A percentile compares a stretch with the other conserved stretches of the same genome.
These are phyloP conservation scores for Coniophora puteana DNA, from an alignment of 1,284 basidiomycete genomes.

Conservation along the genomic window DNA sequence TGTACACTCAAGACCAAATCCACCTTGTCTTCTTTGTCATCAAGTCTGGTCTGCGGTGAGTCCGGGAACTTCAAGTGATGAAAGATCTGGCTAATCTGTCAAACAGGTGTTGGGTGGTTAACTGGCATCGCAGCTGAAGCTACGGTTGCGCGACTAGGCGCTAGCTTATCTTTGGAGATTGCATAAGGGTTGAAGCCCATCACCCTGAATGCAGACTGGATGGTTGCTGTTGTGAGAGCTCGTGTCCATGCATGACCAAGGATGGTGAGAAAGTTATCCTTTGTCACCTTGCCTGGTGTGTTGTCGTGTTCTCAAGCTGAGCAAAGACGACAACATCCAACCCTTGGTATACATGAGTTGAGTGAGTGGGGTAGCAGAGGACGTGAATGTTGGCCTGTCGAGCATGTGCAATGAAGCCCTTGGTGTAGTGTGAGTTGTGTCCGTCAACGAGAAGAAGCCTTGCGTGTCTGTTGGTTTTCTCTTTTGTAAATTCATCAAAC, in stretches of 20 bases:
- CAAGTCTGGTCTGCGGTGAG: too few relatives aligned
- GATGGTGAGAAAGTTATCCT: constrained; percentile 14
- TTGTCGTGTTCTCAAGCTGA: constrained; percentile 4
- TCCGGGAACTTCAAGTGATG: too few relatives aligned
- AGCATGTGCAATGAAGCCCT: constrained; percentile 24
- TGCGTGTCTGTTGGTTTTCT: constrained; percentile 12
- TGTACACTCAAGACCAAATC: too few relatives aligned
- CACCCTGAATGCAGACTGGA: constrained; percentile 14
- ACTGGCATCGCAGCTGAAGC: constrained; percentile 21
- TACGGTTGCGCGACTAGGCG: constrained; percentile 10
- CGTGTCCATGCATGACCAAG: constrained; percentile 8
- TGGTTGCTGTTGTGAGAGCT: constrained; percentile 12
- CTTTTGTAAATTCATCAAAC: constrained; percentile 20
- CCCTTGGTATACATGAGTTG: constrained; percentile 28
- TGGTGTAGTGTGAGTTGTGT: constrained; percentile 28
- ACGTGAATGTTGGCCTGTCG: constrained; percentile 20
- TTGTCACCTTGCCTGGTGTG: constrained; percentile 2
- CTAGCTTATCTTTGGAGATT: constrained; percentile 10
- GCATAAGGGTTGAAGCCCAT: constrained; percentile 15
- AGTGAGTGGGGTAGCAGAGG: constrained; percentile 30
- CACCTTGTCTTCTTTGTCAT: too few relatives aligned
- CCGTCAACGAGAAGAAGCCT: constrained; percentile 29
- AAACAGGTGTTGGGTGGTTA: constrained; percentile 19
- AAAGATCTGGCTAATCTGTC: constrained; percentile 10
- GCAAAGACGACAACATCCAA: constrained; percentile 30